Evolutionary conservation across 2,329 filamentous ascomycete genomes (phyloP), one percentile per base, ranked within the genome.

Genomic region (Teratosphaeria epicoccoides): DNA sequence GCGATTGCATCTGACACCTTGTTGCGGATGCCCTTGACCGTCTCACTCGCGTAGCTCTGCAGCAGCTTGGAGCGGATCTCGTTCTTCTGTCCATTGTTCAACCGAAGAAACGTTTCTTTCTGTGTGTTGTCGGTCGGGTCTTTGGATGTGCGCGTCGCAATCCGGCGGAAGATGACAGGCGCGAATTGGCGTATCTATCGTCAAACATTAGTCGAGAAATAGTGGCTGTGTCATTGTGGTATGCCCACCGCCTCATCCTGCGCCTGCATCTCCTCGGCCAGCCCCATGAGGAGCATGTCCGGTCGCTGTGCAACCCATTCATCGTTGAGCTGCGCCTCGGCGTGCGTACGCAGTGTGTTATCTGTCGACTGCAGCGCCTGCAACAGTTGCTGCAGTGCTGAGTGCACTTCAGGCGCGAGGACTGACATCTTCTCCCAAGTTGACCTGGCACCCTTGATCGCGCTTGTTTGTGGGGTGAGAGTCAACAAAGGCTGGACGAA

Each of bases 1-100:
- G 93, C 93, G 56, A 97, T 87, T n/a, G 91, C 89, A 71, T 98
- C 93, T 62, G 90, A 93, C 66, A 97, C 87, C 72, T 98, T 98
- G 74, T 95, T 93, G 63, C 93, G 80, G 46, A 95, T 87, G 37
- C 80, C 76, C 55, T 83, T 79, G 56, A 86, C 80, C 22, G 80
- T 74, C 72, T 97, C 93, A 55, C 75, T 76, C 52, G 81, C 81
- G 49, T 96, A 76, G 49, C 82, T 83, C 64, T 90, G 80, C 43
- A 97, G 78, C 53, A 97, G 76, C 70, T 91, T 95, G 63, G 85
- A 79, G 60, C 89, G 83, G 63, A 97, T 95, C 46, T 82, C 84
- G 47, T 81, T 75, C 58, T 85, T 84, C 67, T 93, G 84, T 29
- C 87, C 82, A 53, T 79, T 75, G 58, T 79, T 78, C 49, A 97